phyloP scores from a whole-genome alignment of 352 stramenopile species.

The Pythium monospermum region DNA sequence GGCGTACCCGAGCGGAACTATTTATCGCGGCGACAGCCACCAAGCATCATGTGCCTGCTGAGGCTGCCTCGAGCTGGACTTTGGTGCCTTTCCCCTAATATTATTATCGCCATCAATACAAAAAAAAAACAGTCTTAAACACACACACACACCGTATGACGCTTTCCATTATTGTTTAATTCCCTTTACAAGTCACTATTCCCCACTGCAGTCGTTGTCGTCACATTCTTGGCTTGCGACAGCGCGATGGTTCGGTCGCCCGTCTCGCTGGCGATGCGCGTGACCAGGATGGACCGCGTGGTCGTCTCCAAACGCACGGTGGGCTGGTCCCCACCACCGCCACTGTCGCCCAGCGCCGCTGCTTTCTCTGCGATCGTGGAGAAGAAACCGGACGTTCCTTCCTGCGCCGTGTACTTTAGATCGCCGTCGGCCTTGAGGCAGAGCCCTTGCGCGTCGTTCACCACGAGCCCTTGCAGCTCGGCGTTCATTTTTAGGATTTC shows the following conservation, averaged over 20 bases:
- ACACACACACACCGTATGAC: no score
- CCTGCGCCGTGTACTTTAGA: slow-evolving; percentile 37
- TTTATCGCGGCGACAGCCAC: slow-evolving; percentile 25
- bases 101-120: not conserved
- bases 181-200: no score
- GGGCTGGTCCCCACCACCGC: slow-evolving; percentile 25
- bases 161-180: no score
- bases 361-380: slow-evolving; percentile 64
- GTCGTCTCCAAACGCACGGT: slow-evolving; percentile 26
- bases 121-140: no score
- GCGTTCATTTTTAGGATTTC: slow-evolving; percentile 28
- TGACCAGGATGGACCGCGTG: slow-evolving; percentile 47
- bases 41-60: slow-evolving; percentile 14
- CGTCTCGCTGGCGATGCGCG: slow-evolving; percentile 36
- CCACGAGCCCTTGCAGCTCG: slow-evolving; percentile 52
- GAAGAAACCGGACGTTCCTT: slow-evolving; percentile 68
- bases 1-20: slow-evolving; percentile 17
- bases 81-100: no score
- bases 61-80: no score
- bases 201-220: no score
- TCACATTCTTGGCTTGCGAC: slow-evolving; percentile 44
- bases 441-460: slow-evolving; percentile 74
- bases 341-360: slow-evolving; percentile 31
- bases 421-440: slow-evolving; percentile 63
- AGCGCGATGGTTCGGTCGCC: slow-evolving; percentile 57